Base-by-base conservation (phyloP, 75 land plant genomes). In the Larix kaempferi region DNA sequence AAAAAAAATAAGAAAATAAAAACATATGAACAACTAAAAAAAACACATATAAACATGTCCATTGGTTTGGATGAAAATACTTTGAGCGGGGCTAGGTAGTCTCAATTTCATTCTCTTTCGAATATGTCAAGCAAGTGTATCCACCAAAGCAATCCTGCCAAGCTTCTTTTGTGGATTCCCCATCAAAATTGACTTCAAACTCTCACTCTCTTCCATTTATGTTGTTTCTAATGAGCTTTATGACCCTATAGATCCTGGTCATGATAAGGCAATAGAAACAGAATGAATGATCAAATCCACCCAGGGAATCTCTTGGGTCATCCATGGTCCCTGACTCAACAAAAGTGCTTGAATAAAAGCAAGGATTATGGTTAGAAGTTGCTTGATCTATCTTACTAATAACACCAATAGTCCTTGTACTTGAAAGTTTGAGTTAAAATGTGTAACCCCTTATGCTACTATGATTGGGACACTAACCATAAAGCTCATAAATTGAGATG, bases 371-470 rank as follows among this genome's bases (percentile, higher is more conserved):
- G 63, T 98, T 98, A 78, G 92, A 80, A 12, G 94, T 86, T 67
- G 94, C 99, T 87, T 98, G 99, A 76, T 98, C 99, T 72, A 98
- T 89, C 84, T 98, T 98, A 76, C 98, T 98, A 27, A 98, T 98
- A 54, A 98, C 91, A 29, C 99, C 99, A 83, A 95, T 87, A 44
- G 96, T 95, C 71, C 99, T 85, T 10, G 94, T 91, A 57, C 93
- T 98, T 95, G 71, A 27, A 76, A 23, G 15, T 3, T 6, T 73
- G 69, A 49, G 56, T 49, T 49, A 66, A 73, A 19, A 60, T 49
- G n/a, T 1, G 54, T 69, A 10, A 69, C 25, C 1, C 1, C 74
- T 72, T n/a, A 26, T 26, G 33, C 33, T 29, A 29, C 33, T 29
- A 29, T 29, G 33, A 29, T 29, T 0, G 33, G 1, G 33, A 29